Evolutionary conservation across 1,139 yeast species (phyloP).

Genomic region (Candida labiduridarum): DNA sequence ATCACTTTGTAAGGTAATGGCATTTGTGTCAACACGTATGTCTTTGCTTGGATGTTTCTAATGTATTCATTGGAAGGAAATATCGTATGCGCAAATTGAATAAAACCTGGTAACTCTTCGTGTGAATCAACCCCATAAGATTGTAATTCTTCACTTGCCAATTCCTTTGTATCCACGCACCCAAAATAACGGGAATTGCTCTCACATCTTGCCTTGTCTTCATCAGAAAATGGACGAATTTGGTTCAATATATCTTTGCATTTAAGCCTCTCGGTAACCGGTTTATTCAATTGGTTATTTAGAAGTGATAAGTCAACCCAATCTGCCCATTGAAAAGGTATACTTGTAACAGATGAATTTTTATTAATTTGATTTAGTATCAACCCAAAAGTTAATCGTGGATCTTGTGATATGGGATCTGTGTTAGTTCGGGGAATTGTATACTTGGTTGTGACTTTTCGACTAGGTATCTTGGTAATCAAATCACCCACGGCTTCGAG

Average conservation of each 20-base stretch:
- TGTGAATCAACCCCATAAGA: conserved; percentile 19
- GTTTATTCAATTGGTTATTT: conserved; percentile 37
- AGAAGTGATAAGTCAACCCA: conserved; percentile 31
- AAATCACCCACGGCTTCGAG: conserved; percentile 9
- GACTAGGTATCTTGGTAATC: conserved; percentile 6
- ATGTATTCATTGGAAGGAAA: conserved; percentile 21
- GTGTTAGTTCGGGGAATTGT: background rate
- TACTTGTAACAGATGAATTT: conserved; percentile 7
- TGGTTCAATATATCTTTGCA: conserved; percentile 19
- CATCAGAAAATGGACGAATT: conserved; percentile 1
- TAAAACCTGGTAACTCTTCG: conserved; percentile 24
- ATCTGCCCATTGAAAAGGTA: conserved; percentile 39
- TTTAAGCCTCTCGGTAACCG: conserved; percentile 19
- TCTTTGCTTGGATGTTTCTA: conserved; percentile 26
- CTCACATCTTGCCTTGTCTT: conserved; percentile 4
- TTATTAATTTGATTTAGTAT: conserved; percentile 4
- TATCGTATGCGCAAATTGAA: conserved; percentile 18
- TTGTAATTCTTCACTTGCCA: conserved; percentile 19
- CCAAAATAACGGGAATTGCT: conserved; percentile 10
- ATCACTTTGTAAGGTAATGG: conserved; percentile 24
- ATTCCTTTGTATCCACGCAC: conserved; percentile 21
- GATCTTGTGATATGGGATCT: conserved; percentile 10
- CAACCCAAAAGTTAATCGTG: conserved; percentile 11
- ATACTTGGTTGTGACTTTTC: conserved; percentile 5
- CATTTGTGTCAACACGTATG: conserved; percentile 23